Base-by-base conservation (phyloP, 1,284 basidiomycete species). In the Lentinula novae-zelandiae region DNA sequence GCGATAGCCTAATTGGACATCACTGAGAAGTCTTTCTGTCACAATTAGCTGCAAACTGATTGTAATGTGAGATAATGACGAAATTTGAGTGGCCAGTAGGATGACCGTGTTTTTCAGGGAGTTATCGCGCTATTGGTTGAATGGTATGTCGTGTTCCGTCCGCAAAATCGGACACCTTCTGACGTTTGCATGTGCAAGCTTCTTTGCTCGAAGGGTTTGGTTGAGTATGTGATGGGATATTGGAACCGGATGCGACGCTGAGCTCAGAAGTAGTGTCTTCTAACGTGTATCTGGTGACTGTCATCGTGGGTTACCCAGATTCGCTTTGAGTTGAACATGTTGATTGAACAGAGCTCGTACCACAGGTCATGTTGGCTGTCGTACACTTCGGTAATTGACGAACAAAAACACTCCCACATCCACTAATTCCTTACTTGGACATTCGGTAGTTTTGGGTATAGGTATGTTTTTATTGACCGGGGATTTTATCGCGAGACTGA, bases 191-290 rank as follows among this genome's bases (percentile, higher is more conserved):
- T 46, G 31, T 38, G 10, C 4, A 58, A 79, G 77, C 63, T 79
- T 77, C 66, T 79, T 78, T 63, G 76, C 75, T 38, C 75, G 73
- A n/a, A 73, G 77, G 53, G 75, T 79, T 9, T 76, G 73, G 76
- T 73, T 73, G 65, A 70, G 77, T 77, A 65, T 39, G 71, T 67
- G 7, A 38, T 60, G 17, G 38, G n/a, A 58, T 36, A 22, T 57
- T 40, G n/a, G 48, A 55, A 42, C 27, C 53, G 42, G 13, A 58
- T 31, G 33, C 49, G 44, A 12, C 46, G 54, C 56, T 31, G 42
- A 13, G 42, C 48, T 58, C 60, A 56, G 57, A 36, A 42, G 34
- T 62, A 78, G 77, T 78, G 68, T 78, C 77, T 34, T 61, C 67
- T 58, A 78, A 76, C 62, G 27, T 62, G 27, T 67, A 69, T 57